phyloP scores from a whole-genome alignment of 1,139 yeast genomes.

The Scheffersomyces insectosa region DNA sequence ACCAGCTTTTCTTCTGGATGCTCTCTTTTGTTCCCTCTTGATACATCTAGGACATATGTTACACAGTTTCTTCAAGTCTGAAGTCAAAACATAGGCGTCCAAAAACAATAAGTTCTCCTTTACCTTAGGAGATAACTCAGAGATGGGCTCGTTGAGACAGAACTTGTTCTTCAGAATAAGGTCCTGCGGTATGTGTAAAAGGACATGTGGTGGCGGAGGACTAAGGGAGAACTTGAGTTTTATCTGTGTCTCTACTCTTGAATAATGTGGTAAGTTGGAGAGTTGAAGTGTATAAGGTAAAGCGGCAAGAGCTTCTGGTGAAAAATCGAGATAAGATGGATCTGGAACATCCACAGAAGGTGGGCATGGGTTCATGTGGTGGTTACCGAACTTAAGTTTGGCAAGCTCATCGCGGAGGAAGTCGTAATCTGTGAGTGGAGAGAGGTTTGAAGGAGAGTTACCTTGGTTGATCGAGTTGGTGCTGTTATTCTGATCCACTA shows the following conservation, averaged over 20 bases:
- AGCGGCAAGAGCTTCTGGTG: slow-evolving; percentile 33
- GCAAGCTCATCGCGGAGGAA: slow-evolving; percentile 52
- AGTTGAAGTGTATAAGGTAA: slow-evolving; percentile 63
- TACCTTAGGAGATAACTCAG: slow-evolving; percentile 45
- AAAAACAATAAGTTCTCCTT: slow-evolving; percentile 56
- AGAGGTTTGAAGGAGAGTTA: too few relatives aligned
- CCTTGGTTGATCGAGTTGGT: too few relatives aligned
- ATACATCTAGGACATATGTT: slow-evolving; percentile 85
- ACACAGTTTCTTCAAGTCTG: slow-evolving; percentile 55
- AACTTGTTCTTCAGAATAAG: slow-evolving; percentile 81
- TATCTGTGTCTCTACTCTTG: slow-evolving; percentile 95
- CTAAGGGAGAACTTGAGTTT: slow-evolving; percentile 66
- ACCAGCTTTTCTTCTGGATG: slow-evolving; percentile 80
- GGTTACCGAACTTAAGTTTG: slow-evolving; percentile 58
- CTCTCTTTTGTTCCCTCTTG: slow-evolving; percentile 89
- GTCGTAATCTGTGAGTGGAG: slow-evolving; percentile 41
- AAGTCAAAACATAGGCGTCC: slow-evolving; percentile 69
- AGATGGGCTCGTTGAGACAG: slow-evolving; percentile 54
- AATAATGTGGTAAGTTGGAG: slow-evolving; percentile 68
- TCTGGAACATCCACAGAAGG: slow-evolving; percentile 30
- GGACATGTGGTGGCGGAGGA: slow-evolving; percentile 71
- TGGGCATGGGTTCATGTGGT: slow-evolving; percentile 42
- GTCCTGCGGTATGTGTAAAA: slow-evolving; percentile 81
- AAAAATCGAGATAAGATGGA: slow-evolving; percentile 39
- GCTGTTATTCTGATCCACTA: too few relatives aligned